Base-by-base conservation (phyloP, 2,329 filamentous ascomycete species). In the Leptographium lundbergii region DNA sequence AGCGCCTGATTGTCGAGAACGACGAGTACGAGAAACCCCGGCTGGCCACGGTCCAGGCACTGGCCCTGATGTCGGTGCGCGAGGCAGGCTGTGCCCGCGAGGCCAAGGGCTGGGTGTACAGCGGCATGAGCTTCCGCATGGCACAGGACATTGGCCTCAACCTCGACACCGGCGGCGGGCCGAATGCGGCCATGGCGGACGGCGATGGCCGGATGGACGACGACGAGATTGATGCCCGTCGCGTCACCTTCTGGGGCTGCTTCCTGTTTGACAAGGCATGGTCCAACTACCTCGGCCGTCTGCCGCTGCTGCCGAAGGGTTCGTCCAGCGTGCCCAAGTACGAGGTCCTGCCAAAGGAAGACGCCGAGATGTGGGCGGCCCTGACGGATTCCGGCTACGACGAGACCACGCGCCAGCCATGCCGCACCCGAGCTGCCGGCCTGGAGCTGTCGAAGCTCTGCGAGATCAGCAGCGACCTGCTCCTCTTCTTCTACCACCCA, bases 231-330 rank as follows among this genome's bases (percentile, higher is more conserved):
- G 94, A 99, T 72, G 91, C 91, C 3, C 80, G 94, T 47, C 81
- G 89, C 57, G 86, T 97, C 50, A 97, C 94, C 0, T 97, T 96
- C 68, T 97, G 94, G 94, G 94, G 94, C 7, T 96, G 91, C 70
- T 97, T 94, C 71, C 74, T 96, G n/a, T 95, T 97, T 70, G 94
- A 99, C 75, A 97, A 96, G 78, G 95, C 90, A 71, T 97, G 92
- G 91, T 96, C 91, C 56, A 97, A 96, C 70, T 97, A 97, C 66
- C 81, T 97, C 29, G 92, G 94, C 54, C 86, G 94, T 51, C 78
- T 96, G 62, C 92, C 94, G 13, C 92, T 96, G 70, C 76, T 97
- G 13, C 86, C 89, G 0, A 85, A 83, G 50, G 84, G 84, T 34
- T 88, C 88, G 9, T 88, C 90, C 66, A 95, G 87, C 39, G 89